A percentile compares a stretch with the other conserved stretches of the same genome.
Conservation (phyloP, 2,329 filamentous ascomycete genomes). For the Sclerotinia minor region DNA sequence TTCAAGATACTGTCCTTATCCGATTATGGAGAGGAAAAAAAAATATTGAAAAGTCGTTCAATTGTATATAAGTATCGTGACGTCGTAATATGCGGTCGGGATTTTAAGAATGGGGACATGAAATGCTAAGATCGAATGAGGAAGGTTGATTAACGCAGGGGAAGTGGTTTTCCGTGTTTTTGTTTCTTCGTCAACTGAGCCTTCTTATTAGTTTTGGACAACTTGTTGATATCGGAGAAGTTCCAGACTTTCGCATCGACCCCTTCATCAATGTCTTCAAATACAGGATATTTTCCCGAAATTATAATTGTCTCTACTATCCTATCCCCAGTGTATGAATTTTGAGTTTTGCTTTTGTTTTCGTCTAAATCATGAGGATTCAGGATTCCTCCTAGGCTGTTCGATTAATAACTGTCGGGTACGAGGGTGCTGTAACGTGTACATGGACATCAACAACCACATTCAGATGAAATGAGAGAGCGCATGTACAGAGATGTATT, state of each 20-base stretch:
- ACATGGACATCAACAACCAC: slow-evolving; percentile 17
- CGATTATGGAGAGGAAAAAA: background rate
- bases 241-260: slow-evolving; percentile 10
- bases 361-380: background rate
- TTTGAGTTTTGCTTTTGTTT: background rate
- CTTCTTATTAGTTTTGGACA: background rate
- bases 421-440: slow-evolving; percentile 7
- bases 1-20: background rate
- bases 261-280: slow-evolving; percentile 1
- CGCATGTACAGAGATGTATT: background rate
- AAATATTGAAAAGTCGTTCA: slow-evolving; percentile 1
- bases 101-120: background rate
- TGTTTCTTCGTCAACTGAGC: background rate
- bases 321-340: background rate
- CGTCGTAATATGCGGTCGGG: slow-evolving; percentile 13
- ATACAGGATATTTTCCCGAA: background rate
- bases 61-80: slow-evolving; percentile 11
- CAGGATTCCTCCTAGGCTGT: background rate
- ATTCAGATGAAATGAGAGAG: background rate
- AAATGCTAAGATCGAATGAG: slow-evolving; percentile 1
- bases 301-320: background rate
- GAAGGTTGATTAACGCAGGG: slow-evolving; percentile 7
- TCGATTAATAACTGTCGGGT: background rate
- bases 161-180: background rate
- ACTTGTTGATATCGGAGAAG: slow-evolving; percentile 2